These are phyloP conservation scores for Komagataella pastoris DNA, from an alignment of 805 yeast genomes.

Conservation along the genomic window DNA sequence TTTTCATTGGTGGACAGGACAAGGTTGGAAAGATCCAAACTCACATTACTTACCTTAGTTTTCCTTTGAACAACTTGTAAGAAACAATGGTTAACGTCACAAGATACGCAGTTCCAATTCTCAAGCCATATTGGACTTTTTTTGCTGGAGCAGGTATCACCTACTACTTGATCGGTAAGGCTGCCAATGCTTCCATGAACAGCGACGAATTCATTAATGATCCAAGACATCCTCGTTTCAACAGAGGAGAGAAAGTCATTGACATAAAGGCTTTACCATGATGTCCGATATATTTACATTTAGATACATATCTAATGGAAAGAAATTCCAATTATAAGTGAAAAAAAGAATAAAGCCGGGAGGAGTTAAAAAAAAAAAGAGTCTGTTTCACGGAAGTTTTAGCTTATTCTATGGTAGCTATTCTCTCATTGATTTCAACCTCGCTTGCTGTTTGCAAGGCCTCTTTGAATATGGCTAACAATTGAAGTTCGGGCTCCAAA, in stretches of 20 bases:
- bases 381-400: not conserved
- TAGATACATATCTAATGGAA: not conserved
- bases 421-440: not conserved
- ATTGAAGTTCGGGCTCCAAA: conserved; percentile 53
- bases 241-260: conserved; percentile 30
- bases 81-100: not conserved
- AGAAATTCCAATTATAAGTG: not conserved
- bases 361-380: not conserved
- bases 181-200: conserved; percentile 53
- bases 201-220: conserved; percentile 79
- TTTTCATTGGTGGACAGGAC: not conserved
- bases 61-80: not conserved
- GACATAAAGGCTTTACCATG: conserved; percentile 3
- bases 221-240: conserved; percentile 92
- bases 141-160: conserved; percentile 60
- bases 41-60: not conserved
- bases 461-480: conserved; percentile 32
- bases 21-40: not conserved
- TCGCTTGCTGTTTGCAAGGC: conserved; percentile 33
- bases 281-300: not conserved
- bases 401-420: conserved; percentile 1
- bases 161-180: conserved; percentile 59
- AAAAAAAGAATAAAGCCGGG: not conserved
- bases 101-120: conserved; percentile 13
- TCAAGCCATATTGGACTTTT: conserved; percentile 81